Percentiles rank a stretch among this genome's conserved stretches.
These are phyloP conservation scores for Penicillium canariense DNA, from an alignment of 495 filamentous ascomycete species.

Conservation along the genomic window DNA sequence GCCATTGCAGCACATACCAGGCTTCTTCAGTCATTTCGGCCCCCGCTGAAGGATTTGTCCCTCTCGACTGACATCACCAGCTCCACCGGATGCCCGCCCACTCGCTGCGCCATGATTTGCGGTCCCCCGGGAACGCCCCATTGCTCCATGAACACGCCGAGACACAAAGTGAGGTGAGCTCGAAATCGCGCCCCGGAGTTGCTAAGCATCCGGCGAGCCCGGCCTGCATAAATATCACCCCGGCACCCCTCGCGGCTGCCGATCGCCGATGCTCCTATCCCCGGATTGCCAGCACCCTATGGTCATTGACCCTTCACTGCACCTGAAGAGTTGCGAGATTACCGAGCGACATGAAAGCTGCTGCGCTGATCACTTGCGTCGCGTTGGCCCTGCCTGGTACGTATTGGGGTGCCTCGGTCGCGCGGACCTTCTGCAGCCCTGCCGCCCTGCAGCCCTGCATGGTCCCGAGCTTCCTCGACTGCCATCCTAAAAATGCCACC, in stretches of 20 bases:
- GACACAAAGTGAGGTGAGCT: neutral
- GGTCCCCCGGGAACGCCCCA: constrained; percentile 7
- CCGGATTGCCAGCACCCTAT: neutral
- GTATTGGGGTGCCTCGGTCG: constrained; percentile 10
- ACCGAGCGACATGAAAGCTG: constrained; percentile 24
- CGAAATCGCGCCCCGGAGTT: constrained; percentile 11
- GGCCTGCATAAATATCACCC: constrained; percentile 23
- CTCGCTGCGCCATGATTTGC: constrained; percentile 18
- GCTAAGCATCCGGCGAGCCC: constrained; percentile 28
- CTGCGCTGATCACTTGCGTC: constrained; percentile 18
- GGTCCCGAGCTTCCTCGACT: neutral
- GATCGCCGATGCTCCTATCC: neutral
- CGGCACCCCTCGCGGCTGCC: constrained; percentile 12
- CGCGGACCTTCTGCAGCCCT: neutral
- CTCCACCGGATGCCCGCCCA: constrained; percentile 15
- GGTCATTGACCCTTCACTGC: neutral
- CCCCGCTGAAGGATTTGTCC: constrained; percentile 1
- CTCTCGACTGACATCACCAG: constrained; percentile 18
- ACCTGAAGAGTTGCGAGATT: constrained; percentile 1
- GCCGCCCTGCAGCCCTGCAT: neutral
- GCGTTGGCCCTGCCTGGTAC: constrained; percentile 36
- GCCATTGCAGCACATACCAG: too few relatives aligned
- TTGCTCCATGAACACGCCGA: constrained; percentile 14
- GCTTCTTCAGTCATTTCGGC: too few relatives aligned
- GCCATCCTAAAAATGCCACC: neutral